Conservation (phyloP, 164 flowering plant species). For the Piper betle region DNA sequence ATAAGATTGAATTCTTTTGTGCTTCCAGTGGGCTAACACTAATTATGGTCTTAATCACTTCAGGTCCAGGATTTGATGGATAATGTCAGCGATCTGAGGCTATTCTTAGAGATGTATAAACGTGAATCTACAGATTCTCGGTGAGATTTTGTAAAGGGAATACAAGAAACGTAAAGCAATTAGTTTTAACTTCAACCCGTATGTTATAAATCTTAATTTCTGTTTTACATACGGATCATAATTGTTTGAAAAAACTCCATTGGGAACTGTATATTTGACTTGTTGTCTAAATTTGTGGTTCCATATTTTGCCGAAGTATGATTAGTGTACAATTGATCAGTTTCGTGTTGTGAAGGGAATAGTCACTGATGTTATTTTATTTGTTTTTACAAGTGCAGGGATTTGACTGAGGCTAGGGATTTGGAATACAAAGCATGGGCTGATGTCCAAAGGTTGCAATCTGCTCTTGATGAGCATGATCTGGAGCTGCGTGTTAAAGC, state of each 20-base stretch:
- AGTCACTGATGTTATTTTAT: not conserved
- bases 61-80: slow-evolving; percentile 64
- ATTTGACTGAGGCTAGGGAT: slow-evolving; percentile 60
- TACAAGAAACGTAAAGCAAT: no score
- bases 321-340: no score
- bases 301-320: not conserved
- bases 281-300: not conserved
- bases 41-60: not conserved
- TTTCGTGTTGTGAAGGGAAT: not conserved
- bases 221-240: no score
- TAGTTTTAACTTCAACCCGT: no score
- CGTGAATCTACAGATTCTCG: slow-evolving; percentile 71
- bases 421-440: slow-evolving; percentile 90
- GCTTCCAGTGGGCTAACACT: no score
- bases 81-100: slow-evolving; percentile 50
- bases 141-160: slow-evolving; percentile 20
- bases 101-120: slow-evolving; percentile 73
- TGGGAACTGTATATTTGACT: no score
- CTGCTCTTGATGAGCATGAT: slow-evolving; percentile 78
- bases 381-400: slow-evolving; percentile 30
- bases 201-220: no score
- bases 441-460: slow-evolving; percentile 63
- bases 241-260: no score
- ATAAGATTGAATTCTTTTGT: no score
- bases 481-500: slow-evolving; percentile 78